These are phyloP conservation scores for Dissoconium aciculare DNA, from an alignment of 2,329 filamentous ascomycete genomes.

Conservation along the genomic window DNA sequence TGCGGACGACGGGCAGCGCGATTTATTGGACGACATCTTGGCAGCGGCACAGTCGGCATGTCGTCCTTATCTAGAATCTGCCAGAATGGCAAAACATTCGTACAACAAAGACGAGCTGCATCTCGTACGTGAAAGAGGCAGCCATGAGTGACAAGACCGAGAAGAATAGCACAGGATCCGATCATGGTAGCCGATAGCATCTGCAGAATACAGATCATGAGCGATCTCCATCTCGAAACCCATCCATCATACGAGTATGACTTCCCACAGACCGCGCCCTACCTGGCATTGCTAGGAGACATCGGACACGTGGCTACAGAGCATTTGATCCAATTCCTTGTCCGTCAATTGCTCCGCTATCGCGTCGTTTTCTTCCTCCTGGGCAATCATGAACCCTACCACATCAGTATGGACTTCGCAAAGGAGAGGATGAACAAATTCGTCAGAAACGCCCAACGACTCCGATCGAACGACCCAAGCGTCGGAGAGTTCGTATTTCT, in stretches of 20 bases:
- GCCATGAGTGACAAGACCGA: too few relatives aligned
- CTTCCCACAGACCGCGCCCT: slow-evolving; percentile 33
- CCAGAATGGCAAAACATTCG: too few relatives aligned
- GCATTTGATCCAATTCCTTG: slow-evolving; percentile 33
- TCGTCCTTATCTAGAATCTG: too few relatives aligned
- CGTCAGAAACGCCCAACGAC: background rate
- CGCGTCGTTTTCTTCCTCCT: slow-evolving; percentile 36
- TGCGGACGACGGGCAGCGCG: too few relatives aligned
- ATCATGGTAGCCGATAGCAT: too few relatives aligned
- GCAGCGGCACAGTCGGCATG: too few relatives aligned
- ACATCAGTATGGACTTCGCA: slow-evolving; percentile 1
- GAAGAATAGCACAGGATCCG: too few relatives aligned
- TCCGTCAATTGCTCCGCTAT: slow-evolving; percentile 34
- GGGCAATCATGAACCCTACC: slow-evolving; percentile 43
- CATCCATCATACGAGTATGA: slow-evolving; percentile 38
- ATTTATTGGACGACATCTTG: too few relatives aligned
- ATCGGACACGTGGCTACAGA: slow-evolving; percentile 35
- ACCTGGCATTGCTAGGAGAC: slow-evolving; percentile 42
- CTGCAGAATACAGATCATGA: slow-evolving; percentile 34
- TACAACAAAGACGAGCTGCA: too few relatives aligned
- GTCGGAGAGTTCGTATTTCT: slow-evolving; percentile 30
- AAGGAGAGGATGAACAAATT: background rate
- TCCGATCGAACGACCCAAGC: slow-evolving; percentile 10
- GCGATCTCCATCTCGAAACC: slow-evolving; percentile 42
- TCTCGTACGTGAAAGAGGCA: too few relatives aligned